Evolutionary conservation across 1,284 basidiomycete species (phyloP).

Genomic region (Gomphus bonarii): DNA sequence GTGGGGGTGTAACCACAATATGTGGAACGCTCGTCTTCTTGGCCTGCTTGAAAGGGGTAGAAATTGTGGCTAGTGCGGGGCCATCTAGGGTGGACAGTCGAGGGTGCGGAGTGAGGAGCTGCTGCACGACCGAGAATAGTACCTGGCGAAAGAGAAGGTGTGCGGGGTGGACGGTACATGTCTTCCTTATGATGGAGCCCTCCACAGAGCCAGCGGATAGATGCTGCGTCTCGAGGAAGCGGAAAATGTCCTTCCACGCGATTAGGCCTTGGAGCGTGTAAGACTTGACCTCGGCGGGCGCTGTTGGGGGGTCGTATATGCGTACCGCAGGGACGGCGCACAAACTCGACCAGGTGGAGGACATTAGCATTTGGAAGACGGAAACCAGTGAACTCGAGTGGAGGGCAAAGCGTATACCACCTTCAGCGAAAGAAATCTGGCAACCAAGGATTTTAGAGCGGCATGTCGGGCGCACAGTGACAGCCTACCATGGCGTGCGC

Average conservation of each 20-base stretch:
- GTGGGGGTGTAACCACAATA: constrained; percentile 1
- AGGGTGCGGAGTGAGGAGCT: neutral
- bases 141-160: neutral
- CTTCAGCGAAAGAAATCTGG: constrained; percentile 7
- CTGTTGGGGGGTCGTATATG: neutral
- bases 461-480: constrained; percentile 84
- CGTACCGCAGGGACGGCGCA: neutral
- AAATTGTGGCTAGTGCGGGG: neutral
- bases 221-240: neutral
- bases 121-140: neutral
- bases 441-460: constrained; percentile 54
- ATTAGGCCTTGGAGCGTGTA: neutral
- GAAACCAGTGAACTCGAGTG: neutral
- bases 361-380: neutral
- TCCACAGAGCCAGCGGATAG: neutral
- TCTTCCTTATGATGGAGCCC: neutral
- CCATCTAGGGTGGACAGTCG: neutral
- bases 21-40: neutral
- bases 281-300: neutral
- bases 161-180: neutral
- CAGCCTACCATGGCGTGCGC: constrained; percentile 43
- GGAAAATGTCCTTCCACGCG: neutral
- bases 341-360: neutral
- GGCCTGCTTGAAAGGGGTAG: neutral
- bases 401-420: neutral